phyloP scores from a whole-genome alignment of 2,329 filamentous ascomycete genomes.

The Tolypocladium tropicale region DNA sequence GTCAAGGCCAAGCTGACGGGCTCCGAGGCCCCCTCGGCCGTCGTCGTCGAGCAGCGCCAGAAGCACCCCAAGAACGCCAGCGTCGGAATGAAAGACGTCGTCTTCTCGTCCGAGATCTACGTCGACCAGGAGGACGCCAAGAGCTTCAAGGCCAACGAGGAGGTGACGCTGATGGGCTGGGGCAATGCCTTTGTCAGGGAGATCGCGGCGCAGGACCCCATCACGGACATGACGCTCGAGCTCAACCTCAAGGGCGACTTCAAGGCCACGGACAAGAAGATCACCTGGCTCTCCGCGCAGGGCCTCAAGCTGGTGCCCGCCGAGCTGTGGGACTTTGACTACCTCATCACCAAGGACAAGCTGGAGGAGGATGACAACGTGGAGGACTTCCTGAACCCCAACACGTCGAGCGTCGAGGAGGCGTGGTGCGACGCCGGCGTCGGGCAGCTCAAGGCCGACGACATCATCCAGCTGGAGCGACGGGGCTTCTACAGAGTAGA shows the following conservation, averaged over 20 bases:
- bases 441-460: conserved; percentile 65
- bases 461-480: conserved; percentile 91
- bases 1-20: conserved; percentile 64
- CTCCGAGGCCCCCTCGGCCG: conserved; percentile 51
- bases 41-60: conserved; percentile 64
- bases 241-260: conserved; percentile 90
- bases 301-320: conserved; percentile 69
- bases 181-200: conserved; percentile 75
- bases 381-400: conserved; percentile 70
- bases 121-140: conserved; percentile 82
- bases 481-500: conserved; percentile 90
- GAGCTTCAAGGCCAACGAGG: conserved; percentile 72
- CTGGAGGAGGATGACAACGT: conserved; percentile 79
- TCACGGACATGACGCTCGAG: conserved; percentile 67
- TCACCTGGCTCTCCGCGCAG: conserved; percentile 79
- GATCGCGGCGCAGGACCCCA: conserved; percentile 45
- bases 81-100: conserved; percentile 77
- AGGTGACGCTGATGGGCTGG: conserved; percentile 96
- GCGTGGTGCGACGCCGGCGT: conserved; percentile 77
- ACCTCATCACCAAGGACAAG: conserved; percentile 91
- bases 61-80: conserved; percentile 84
- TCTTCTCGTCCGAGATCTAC: conserved; percentile 63
- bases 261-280: conserved; percentile 92
- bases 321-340: conserved; percentile 90
- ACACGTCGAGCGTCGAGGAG: conserved; percentile 64